Evolutionary conservation across 2,329 filamentous ascomycete species (phyloP).

Genomic region (Fusarium duplospermum): DNA sequence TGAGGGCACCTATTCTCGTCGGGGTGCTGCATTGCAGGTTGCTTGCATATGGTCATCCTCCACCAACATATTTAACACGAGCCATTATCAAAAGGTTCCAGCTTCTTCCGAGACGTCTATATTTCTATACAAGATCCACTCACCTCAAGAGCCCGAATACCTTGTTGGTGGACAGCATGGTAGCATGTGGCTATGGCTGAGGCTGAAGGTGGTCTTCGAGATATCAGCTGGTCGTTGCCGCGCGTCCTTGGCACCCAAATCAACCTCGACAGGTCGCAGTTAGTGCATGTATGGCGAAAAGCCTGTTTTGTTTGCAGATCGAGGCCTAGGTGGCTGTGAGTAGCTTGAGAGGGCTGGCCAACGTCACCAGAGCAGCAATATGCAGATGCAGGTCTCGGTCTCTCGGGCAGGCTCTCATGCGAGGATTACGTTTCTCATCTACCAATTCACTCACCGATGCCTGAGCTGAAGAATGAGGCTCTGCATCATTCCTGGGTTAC

Average conservation of each 20-base stretch:
- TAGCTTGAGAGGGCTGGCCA: not conserved
- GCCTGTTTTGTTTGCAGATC: not conserved
- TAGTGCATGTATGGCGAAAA: not conserved
- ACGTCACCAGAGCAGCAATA: not conserved
- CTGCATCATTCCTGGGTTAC: not conserved
- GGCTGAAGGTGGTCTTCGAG: not conserved
- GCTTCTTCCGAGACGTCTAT: not conserved
- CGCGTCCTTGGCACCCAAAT: not conserved
- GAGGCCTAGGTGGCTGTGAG: not conserved
- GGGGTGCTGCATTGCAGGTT: not conserved
- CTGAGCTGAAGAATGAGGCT: not conserved
- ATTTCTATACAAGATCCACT: not conserved
- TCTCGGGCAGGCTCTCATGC: not conserved
- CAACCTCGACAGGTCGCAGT: not conserved
- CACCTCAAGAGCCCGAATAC: not conserved
- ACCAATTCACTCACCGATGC: not conserved
- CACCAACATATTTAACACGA: not conserved
- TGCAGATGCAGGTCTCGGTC: not conserved
- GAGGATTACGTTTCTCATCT: not conserved
- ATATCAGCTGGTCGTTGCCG: not conserved
- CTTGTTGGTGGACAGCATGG: not conserved
- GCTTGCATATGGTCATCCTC: not conserved
- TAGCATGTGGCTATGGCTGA: not conserved
- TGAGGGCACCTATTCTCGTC: not conserved
- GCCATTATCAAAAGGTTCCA: not conserved